Percentiles rank a stretch among this genome's conserved stretches.
Conservation (phyloP, 768 basidiomycete genomes). For the Lentinus brumalis region DNA sequence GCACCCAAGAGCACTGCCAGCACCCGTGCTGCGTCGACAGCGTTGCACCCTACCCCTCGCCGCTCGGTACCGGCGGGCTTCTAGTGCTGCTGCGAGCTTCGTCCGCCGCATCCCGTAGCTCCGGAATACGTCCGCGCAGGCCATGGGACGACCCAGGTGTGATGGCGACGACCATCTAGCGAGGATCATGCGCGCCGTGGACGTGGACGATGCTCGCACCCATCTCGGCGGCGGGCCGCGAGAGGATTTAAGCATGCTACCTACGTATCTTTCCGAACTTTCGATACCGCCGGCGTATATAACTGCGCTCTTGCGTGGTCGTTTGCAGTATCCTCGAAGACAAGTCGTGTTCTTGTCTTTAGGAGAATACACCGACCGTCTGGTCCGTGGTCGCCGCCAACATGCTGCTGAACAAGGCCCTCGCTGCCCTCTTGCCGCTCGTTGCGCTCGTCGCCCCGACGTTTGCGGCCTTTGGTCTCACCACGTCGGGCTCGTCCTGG, state of each 20-base stretch:
- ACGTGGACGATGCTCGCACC: too few species aligned
- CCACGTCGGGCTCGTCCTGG: slow-evolving; percentile 42
- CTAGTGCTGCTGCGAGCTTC: neutral
- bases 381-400: neutral
- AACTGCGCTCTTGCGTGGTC: neutral
- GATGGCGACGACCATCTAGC: neutral
- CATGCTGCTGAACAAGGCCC: neutral
- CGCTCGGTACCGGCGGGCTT: neutral
- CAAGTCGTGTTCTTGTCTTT: neutral
- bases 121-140: neutral
- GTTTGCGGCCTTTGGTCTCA: slow-evolving; percentile 50
- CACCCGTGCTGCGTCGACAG: too few species aligned
- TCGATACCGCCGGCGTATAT: neutral
- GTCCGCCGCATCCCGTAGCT: neutral
- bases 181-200: neutral
- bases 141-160: neutral
- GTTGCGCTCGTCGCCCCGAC: slow-evolving; percentile 28
- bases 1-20: too few species aligned
- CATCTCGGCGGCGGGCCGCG: too few species aligned
- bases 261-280: too few species aligned
- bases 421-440: neutral
- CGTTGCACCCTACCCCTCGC: too few species aligned
- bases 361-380: neutral
- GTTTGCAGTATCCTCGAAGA: neutral
- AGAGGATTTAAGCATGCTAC: too few species aligned